A percentile compares a stretch with the other conserved stretches of the same genome.
These are phyloP conservation scores for Aureobasidium lini DNA, from an alignment of 2,329 filamentous ascomycete species.

Conservation along the genomic window DNA sequence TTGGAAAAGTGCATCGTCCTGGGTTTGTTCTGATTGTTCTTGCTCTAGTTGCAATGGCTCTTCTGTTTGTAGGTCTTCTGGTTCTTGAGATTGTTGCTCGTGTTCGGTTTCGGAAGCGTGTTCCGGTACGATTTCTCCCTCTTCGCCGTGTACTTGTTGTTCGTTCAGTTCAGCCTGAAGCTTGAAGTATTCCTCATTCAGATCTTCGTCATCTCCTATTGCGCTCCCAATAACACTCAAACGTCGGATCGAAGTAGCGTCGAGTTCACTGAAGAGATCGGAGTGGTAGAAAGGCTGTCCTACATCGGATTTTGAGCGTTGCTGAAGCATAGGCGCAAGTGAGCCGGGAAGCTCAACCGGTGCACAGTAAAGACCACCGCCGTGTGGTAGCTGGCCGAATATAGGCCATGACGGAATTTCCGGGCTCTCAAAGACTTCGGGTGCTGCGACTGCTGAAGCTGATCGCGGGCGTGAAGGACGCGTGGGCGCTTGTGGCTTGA, in stretches of 20 bases:
- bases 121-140: neutral
- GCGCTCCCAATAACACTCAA: slow-evolving; percentile 2
- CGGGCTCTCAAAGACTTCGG: slow-evolving; percentile 4
- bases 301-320: slow-evolving; percentile 4
- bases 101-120: neutral
- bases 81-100: neutral
- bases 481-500: slow-evolving; percentile 8
- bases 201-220: neutral
- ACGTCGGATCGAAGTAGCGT: slow-evolving; percentile 5
- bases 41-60: neutral
- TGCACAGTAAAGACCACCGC: slow-evolving; percentile 1
- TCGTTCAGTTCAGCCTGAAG: neutral
- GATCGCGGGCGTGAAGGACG: slow-evolving; percentile 6
- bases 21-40: neutral
- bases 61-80: neutral
- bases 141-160: neutral
- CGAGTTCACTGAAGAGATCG: slow-evolving; percentile 9
- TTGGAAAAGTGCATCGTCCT: neutral
- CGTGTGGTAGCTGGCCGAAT: neutral
- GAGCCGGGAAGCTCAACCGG: slow-evolving; percentile 6
- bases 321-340: neutral
- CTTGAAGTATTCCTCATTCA: neutral
- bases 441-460: slow-evolving; percentile 12
- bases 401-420: slow-evolving; percentile 1
- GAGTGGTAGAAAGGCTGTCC: neutral